These are phyloP conservation scores for Globisporangium ultimum DNA, from an alignment of 352 stramenopile genomes.

Conservation along the genomic window DNA sequence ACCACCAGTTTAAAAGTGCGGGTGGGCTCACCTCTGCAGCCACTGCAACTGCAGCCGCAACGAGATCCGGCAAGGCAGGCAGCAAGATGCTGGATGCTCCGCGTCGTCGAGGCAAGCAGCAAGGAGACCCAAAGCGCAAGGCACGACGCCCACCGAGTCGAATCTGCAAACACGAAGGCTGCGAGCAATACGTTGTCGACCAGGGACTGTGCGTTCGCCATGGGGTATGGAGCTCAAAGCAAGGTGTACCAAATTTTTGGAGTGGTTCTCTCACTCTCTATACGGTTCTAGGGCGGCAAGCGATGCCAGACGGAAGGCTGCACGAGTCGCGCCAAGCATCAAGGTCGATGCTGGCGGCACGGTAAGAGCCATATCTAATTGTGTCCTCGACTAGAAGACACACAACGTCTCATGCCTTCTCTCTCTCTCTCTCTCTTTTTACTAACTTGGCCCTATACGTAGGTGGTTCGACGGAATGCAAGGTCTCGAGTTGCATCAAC, in stretches of 20 bases:
- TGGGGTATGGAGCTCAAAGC: slow-evolving; percentile 32
- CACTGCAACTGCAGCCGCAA: background rate
- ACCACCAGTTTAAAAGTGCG: slow-evolving; percentile 4
- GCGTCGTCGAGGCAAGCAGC: slow-evolving; percentile 18
- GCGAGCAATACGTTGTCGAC: slow-evolving; percentile 78
- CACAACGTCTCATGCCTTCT: background rate
- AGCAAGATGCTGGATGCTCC: background rate
- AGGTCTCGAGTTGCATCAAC: slow-evolving; percentile 23
- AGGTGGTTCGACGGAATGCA: slow-evolving; percentile 22
- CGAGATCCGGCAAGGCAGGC: background rate
- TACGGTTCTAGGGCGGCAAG: slow-evolving; percentile 16
- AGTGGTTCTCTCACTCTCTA: background rate
- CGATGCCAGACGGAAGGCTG: slow-evolving; percentile 20
- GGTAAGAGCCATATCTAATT: slow-evolving; percentile 6
- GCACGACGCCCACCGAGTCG: slow-evolving; percentile 50
- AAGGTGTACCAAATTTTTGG: background rate
- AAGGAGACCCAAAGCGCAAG: slow-evolving; percentile 43
- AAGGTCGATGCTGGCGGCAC: slow-evolving; percentile 16
- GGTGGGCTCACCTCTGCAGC: slow-evolving; percentile 4
- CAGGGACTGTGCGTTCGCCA: slow-evolving; percentile 74
- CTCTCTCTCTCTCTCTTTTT: background rate
- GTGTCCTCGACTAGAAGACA: background rate
- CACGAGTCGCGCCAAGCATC: slow-evolving; percentile 19
- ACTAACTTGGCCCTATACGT: background rate
- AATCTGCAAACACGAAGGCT: slow-evolving; percentile 70